Evolutionary conservation across 163 green algal genomes (phyloP).

Genomic region (Scenedesmus sp.): DNA sequence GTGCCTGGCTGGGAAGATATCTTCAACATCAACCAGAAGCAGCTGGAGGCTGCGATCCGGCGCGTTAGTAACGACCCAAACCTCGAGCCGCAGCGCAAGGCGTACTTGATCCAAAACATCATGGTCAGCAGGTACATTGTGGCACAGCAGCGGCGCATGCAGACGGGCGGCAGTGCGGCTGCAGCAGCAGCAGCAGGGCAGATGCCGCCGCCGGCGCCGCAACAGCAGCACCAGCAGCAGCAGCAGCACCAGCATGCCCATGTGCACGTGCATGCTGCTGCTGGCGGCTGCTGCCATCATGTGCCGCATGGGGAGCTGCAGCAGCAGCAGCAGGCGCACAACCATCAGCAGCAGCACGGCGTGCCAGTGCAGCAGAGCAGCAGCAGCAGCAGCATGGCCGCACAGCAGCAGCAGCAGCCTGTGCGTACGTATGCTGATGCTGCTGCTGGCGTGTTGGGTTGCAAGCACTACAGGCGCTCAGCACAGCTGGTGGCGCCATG

Average conservation of each 20-base stretch:
- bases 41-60: slow-evolving; percentile 88
- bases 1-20: slow-evolving; percentile 96
- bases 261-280: not conserved
- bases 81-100: slow-evolving; percentile 93
- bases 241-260: slow-evolving; percentile 37
- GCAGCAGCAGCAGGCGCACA: slow-evolving; percentile 28
- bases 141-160: slow-evolving; percentile 88
- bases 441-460: slow-evolving; percentile 73
- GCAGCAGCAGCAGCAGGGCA: slow-evolving; percentile 39
- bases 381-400: not conserved
- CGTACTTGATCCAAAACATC: slow-evolving; percentile 99
- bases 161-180: slow-evolving; percentile 25
- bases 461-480: slow-evolving; percentile 88
- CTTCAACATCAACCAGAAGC: slow-evolving; percentile 98
- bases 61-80: slow-evolving; percentile 86
- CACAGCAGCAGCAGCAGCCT: slow-evolving; percentile 15
- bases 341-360: slow-evolving; percentile 33
- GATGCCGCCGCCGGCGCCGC: not conserved
- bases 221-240: slow-evolving; percentile 4
- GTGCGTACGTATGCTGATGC: slow-evolving; percentile 62
- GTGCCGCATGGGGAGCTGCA: slow-evolving; percentile 20
- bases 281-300: slow-evolving; percentile 23
- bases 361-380: not conserved
- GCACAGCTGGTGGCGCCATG: slow-evolving; percentile 91
- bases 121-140: slow-evolving; percentile 97